Evolutionary conservation across 2,329 filamentous ascomycete genomes (phyloP), one percentile per base, ranked within the genome.

Genomic region (Cladosporium sp.): DNA sequence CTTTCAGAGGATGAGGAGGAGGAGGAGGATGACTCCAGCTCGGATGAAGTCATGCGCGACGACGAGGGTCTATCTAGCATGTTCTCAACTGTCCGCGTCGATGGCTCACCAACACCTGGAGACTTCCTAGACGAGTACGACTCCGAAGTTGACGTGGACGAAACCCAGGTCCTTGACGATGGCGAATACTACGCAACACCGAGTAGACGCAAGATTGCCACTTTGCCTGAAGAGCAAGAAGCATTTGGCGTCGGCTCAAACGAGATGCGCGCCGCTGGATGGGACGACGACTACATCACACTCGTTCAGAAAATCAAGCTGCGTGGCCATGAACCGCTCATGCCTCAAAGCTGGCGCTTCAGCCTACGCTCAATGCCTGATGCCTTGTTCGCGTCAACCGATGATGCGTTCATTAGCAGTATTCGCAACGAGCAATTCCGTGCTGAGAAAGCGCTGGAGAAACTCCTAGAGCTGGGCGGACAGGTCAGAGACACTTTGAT

Each of bases 321-420:
- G 72, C 80, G 83, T 42, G 83, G 83, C 15, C 80, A 78, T 55
- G 82, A 85, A 69, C 79, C 83, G 9, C 68, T 85, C 1, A 67
- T 86, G 12, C 81, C 82, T 1, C 67, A 70, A 12, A 72, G 73
- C 60, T 85, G 82, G 82, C 72, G 74, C 45, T 69, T 76, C 51
- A 82, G 85, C 62, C 84, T 84, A 61, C 70, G 72, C 8, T 82
- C 78, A 15, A 67, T 86, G 14, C 83, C 83, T 1, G 73, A 78
- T 8, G 73, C 75, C 8, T 68, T 86, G 1, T 86, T 85, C 69
- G 76, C 77, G 8, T 63, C 69, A 2, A 63, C 73, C 17, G 70
- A 74, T 42, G 70, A 73, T 19, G 75, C 80, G 0, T 77, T 80
- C 61, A 78, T 86, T 59, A 74, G 76, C 45, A 71, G 76, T 12